A percentile compares a stretch with the other conserved stretches of the same genome.
These are phyloP conservation scores for Aspergillus calidoustus DNA, from an alignment of 2,329 filamentous ascomycete genomes.

Conservation along the genomic window DNA sequence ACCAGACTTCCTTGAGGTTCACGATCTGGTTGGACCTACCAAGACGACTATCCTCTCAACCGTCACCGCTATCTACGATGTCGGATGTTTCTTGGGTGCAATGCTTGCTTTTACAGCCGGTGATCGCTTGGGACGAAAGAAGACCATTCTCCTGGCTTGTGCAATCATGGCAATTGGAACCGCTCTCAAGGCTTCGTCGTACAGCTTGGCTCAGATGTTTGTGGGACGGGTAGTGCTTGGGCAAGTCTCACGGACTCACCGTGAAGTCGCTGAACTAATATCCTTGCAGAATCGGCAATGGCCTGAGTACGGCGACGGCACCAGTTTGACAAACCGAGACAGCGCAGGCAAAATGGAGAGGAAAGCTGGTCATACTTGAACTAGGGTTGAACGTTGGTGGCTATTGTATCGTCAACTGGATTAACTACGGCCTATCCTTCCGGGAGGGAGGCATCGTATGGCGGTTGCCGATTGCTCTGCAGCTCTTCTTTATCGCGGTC, in stretches of 20 bases:
- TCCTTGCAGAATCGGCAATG: conserved; percentile 24
- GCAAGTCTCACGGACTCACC: not conserved
- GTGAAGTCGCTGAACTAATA: not conserved
- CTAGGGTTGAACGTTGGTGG: conserved; percentile 37
- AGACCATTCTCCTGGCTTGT: conserved; percentile 51
- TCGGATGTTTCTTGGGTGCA: conserved; percentile 64
- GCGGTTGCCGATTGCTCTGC: conserved; percentile 29
- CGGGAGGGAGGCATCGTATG: conserved; percentile 38
- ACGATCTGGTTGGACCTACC: conserved; percentile 48
- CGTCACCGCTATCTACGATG: conserved; percentile 62
- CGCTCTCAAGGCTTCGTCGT: conserved; percentile 53
- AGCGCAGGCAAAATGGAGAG: conserved; percentile 43
- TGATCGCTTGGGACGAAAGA: conserved; percentile 53
- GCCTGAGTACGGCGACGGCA: conserved; percentile 55
- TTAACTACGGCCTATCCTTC: conserved; percentile 50
- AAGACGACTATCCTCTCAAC: conserved; percentile 46
- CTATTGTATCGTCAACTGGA: conserved; percentile 50
- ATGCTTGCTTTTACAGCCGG: conserved; percentile 51
- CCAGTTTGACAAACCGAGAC: conserved; percentile 58
- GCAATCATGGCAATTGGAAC: conserved; percentile 55
- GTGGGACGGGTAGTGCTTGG: conserved; percentile 50
- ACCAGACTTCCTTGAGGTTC: conserved; percentile 55
- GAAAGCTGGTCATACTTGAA: conserved; percentile 35
- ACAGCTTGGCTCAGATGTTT: conserved; percentile 54
- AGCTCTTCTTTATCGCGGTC: not conserved